A percentile compares a stretch with the other conserved stretches of the same genome.
These are phyloP conservation scores for Spirogloea muscicola DNA, from an alignment of 139 green algal genomes.

Conservation along the genomic window DNA sequence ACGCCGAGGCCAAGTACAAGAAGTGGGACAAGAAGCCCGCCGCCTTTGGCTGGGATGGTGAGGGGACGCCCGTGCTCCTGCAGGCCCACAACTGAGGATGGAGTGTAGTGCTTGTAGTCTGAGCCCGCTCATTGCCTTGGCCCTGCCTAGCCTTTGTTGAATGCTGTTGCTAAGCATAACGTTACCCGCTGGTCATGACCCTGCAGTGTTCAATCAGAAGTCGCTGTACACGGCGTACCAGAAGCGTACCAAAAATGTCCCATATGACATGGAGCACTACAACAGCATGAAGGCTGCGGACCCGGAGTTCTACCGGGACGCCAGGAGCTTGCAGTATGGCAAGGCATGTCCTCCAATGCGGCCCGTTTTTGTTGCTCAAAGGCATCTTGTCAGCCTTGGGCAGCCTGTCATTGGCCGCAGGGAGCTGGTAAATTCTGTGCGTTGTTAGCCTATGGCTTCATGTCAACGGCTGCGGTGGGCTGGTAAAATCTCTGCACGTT, in stretches of 20 bases:
- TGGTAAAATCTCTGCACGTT: no score
- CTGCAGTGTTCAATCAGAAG: slow-evolving; percentile 47
- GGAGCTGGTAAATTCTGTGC: no score
- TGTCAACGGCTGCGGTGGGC: no score
- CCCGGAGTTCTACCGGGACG: slow-evolving; percentile 77
- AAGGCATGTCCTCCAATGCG: slow-evolving; percentile 4
- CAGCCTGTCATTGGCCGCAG: neutral
- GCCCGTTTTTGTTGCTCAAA: neutral
- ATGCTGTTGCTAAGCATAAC: neutral
- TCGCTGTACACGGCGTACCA: slow-evolving; percentile 73
- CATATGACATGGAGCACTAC: slow-evolving; percentile 61
- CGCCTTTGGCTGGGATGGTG: slow-evolving; percentile 62
- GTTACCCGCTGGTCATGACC: neutral
- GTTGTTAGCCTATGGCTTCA: no score
- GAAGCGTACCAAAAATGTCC: slow-evolving; percentile 68
- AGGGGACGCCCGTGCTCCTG: no score
- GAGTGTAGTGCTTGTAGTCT: no score
- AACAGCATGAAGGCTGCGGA: slow-evolving; percentile 67
- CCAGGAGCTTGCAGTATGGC: slow-evolving; percentile 73
- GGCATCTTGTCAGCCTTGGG: neutral
- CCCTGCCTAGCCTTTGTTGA: neutral
- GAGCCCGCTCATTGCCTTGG: neutral
- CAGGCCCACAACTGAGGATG: no score
- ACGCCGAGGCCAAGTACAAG: slow-evolving; percentile 61
- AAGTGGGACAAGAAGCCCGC: slow-evolving; percentile 74